A percentile compares a stretch with the other conserved stretches of the same genome.
Evolutionary conservation across 179 eudicot species (phyloP).

Genomic region (Heliamphora pulchella): DNA sequence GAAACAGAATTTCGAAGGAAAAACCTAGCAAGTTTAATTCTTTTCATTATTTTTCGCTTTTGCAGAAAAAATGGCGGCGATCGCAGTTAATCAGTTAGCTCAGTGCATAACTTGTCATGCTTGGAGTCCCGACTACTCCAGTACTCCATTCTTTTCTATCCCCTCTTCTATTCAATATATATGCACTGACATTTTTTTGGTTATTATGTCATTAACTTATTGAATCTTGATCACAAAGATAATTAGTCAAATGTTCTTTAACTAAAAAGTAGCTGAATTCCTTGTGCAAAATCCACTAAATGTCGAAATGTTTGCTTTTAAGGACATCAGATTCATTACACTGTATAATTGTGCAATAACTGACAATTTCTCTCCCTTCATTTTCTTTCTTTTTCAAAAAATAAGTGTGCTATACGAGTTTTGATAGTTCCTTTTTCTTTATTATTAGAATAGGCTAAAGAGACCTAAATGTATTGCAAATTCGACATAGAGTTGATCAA

Average conservation of each 20-base stretch:
- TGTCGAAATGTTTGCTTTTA: neutral
- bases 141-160: slow-evolving; percentile 29
- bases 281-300: neutral
- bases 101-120: slow-evolving; percentile 85
- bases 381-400: neutral
- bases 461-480: no score
- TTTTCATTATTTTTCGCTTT: neutral
- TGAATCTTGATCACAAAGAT: neutral
- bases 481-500: no score
- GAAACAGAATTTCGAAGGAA: neutral
- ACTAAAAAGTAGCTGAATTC: neutral
- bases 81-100: slow-evolving; percentile 74
- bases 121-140: slow-evolving; percentile 91
- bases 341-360: neutral
- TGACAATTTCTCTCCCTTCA: neutral
- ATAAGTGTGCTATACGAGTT: neutral
- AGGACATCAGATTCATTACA: neutral
- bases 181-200: neutral
- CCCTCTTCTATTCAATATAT: slow-evolving; percentile 5
- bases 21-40: slow-evolving; percentile 1
- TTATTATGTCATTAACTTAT: neutral
- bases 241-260: neutral
- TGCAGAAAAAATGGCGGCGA: slow-evolving; percentile 44
- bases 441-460: no score
- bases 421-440: no score